Base-by-base conservation (phyloP, 257 asterid genomes). In the Gentiana macrophylla region DNA sequence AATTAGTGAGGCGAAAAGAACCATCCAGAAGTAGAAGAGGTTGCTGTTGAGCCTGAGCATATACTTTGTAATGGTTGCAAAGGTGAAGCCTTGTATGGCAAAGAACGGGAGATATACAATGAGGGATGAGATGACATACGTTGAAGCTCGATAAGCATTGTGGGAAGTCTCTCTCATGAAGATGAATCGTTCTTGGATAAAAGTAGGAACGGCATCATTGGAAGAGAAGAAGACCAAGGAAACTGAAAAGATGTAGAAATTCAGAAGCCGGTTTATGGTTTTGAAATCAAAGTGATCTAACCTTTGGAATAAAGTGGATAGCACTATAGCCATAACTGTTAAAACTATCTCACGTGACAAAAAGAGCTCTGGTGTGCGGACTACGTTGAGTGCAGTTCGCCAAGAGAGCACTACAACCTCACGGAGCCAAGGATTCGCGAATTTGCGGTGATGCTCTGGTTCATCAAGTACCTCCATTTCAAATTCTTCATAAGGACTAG, bases 111-210 rank as follows among this genome's bases (percentile, higher is more conserved):
- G 91, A 80, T 84, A 88, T 9, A 88, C 86, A 32, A 84, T 60
- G 71, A 88, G 95, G 63, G 97, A 84, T 46, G 96, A 80, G 68
- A 88, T 74, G 52, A 88, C 94, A 33, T 84, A 82, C 2, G 94
- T 82, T 1, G 96, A 88, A 34, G 96, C 86, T 1, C 94, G 70
- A 32, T 88, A 88, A 2, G 96, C 84, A 0, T 88, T 88, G 82
- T 84, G 94, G 60, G 94, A 88, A 2, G 95, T 84, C 62, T 88
- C 95, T 0, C 94, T 79, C 46, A 88, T 88, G 84, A 88, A 84
- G 79, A 84, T 88, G 79, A 88, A 88, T 9, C 95, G 38, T 51
- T 88, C 95, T 60, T 88, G 94, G 48, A 88, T 88, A 79, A 88
- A 88, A 5, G 97, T 80, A 0, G 97, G 97, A 67, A 88, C 95